Percentiles rank a stretch among this genome's conserved stretches.
These are phyloP conservation scores for Clonostachys rhizophaga DNA, from an alignment of 2,329 filamentous ascomycete species.

Conservation along the genomic window DNA sequence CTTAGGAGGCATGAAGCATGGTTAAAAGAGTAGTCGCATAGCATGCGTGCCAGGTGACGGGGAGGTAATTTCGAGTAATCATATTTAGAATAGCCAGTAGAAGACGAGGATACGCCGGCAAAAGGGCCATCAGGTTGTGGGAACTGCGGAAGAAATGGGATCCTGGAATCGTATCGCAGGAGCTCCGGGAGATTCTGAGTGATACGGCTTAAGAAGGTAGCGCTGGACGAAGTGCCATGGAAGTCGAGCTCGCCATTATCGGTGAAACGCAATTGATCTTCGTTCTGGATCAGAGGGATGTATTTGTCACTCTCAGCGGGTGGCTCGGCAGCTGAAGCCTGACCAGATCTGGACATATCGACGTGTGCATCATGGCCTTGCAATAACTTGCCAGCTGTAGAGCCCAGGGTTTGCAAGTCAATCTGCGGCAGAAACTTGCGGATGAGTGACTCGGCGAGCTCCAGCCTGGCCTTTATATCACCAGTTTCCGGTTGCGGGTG, in stretches of 20 bases:
- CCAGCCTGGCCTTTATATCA: constrained; percentile 75
- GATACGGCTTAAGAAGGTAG: constrained; percentile 83
- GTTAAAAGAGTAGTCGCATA: constrained; percentile 51
- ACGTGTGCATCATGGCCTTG: constrained; percentile 48
- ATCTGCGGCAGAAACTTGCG: constrained; percentile 78
- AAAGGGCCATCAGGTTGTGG: constrained; percentile 42
- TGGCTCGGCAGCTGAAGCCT: neutral
- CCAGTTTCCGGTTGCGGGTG: constrained; percentile 93
- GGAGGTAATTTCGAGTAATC: constrained; percentile 65
- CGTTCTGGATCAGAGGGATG: constrained; percentile 91
- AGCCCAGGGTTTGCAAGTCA: constrained; percentile 78
- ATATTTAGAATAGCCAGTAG: constrained; percentile 58
- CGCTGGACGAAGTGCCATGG: constrained; percentile 86
- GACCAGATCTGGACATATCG: constrained; percentile 26
- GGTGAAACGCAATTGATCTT: constrained; percentile 88
- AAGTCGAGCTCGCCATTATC: constrained; percentile 94
- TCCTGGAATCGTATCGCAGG: constrained; percentile 58
- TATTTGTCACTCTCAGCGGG: constrained; percentile 66
- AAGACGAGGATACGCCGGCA: constrained; percentile 66
- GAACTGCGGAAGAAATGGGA: constrained; percentile 53
- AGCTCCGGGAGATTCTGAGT: constrained; percentile 81
- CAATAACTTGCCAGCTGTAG: constrained; percentile 66
- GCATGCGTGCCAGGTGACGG: constrained; percentile 44
- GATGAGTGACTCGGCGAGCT: constrained; percentile 76
- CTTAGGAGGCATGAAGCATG: constrained; percentile 57